These are phyloP conservation scores for Westerdykella ornata DNA, from an alignment of 2,329 filamentous ascomycete genomes.

Conservation along the genomic window DNA sequence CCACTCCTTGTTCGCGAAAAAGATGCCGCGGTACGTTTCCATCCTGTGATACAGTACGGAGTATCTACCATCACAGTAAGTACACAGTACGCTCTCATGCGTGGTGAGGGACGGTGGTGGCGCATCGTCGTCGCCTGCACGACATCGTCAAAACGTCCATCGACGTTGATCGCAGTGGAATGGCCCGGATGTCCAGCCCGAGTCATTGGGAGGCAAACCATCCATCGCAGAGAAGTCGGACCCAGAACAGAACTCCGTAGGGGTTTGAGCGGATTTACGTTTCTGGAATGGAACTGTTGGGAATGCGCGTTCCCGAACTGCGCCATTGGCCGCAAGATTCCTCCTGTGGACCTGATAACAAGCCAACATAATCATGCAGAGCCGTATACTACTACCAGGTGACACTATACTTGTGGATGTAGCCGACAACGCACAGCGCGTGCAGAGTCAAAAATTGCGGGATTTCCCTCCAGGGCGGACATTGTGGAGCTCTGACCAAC, in stretches of 20 bases:
- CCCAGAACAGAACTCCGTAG: neutral
- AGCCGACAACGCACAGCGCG: neutral
- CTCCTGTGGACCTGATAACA: neutral
- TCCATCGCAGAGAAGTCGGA: neutral
- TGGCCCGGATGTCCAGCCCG: neutral
- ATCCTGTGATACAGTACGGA: no score
- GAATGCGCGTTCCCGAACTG: neutral
- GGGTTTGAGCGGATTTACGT: neutral
- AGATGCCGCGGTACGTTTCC: neutral
- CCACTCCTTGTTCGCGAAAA: slow-evolving; percentile 10
- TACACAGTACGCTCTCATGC: no score
- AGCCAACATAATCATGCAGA: neutral
- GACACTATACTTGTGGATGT: no score
- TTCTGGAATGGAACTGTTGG: neutral
- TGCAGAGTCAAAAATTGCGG: slow-evolving; percentile 1
- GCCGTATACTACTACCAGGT: neutral
- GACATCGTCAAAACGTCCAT: no score
- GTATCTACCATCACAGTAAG: no score
- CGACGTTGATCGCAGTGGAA: no score
- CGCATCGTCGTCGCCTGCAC: no score
- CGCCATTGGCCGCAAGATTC: neutral
- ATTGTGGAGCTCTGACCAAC: neutral
- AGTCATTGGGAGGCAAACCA: neutral
- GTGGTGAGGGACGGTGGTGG: no score
- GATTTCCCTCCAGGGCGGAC: neutral